These are phyloP conservation scores for Aspergillus floridensis DNA, from an alignment of 2,329 filamentous ascomycete genomes.

Conservation along the genomic window DNA sequence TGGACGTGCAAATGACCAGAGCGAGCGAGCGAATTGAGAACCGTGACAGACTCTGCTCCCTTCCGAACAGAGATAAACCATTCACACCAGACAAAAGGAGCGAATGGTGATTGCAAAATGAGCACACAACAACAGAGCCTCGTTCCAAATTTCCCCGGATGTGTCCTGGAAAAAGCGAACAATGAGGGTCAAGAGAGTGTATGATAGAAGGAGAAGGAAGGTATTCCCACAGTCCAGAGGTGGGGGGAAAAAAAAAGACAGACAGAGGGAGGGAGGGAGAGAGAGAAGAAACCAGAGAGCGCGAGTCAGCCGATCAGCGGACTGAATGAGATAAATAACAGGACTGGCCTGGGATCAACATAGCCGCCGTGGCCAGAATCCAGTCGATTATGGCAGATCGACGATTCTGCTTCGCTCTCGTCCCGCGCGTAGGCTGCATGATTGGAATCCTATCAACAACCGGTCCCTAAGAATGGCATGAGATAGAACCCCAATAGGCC, in stretches of 20 bases:
- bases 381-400: neutral
- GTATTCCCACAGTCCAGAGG: neutral
- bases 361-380: conserved; percentile 10
- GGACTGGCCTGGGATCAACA: conserved; percentile 10
- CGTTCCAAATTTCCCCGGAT: neutral
- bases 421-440: neutral
- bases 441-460: neutral
- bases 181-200: neutral
- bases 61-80: neutral
- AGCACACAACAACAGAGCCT: neutral
- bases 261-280: conserved; percentile 8
- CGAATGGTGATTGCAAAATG: neutral
- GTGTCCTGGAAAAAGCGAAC: neutral
- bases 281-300: conserved; percentile 7
- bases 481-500: neutral
- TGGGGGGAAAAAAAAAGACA: conserved; percentile 5
- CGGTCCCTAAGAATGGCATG: neutral
- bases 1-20: neutral
- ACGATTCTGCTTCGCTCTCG: neutral
- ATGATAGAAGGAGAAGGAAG: neutral
- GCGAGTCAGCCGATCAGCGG: neutral
- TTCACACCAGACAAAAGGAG: neutral
- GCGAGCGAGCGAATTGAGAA: neutral
- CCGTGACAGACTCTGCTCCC: neutral
- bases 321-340: conserved; percentile 5